Evolutionary conservation across 2,329 filamentous ascomycete genomes (phyloP).

Genomic region (Macrophomina phaseolina): DNA sequence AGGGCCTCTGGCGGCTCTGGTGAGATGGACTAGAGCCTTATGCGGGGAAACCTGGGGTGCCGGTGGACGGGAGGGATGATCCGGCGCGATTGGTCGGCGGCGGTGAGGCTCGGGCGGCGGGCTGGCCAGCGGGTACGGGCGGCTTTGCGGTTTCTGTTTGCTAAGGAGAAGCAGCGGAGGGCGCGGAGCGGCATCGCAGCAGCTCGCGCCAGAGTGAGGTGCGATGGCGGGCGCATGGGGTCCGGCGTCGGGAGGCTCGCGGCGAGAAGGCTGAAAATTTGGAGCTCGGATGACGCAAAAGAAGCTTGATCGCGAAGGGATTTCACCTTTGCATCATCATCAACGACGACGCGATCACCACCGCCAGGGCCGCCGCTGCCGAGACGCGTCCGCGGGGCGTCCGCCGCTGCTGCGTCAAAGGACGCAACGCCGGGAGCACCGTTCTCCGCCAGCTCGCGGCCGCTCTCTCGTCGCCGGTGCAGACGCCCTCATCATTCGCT

Average conservation of each 20-base stretch:
- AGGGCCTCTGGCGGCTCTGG: conserved; percentile 10
- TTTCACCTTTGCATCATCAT: background rate
- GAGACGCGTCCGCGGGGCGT: background rate
- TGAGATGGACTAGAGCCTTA: background rate
- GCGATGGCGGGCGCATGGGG: conserved; percentile 10
- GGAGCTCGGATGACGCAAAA: conserved; percentile 15
- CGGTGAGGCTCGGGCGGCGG: conserved; percentile 21
- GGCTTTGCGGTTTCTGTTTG: conserved; percentile 17
- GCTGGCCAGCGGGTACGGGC: conserved; percentile 10
- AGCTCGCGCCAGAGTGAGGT: conserved; percentile 21
- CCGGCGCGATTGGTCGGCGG: conserved; percentile 11
- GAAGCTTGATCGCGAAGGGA: background rate
- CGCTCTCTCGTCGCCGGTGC: background rate
- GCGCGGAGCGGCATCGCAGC: conserved; percentile 15
- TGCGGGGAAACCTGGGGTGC: conserved; percentile 24
- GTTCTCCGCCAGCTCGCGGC: background rate
- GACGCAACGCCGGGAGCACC: background rate
- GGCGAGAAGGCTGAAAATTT: conserved; percentile 9
- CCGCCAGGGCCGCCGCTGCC: background rate
- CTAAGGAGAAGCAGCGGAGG: background rate
- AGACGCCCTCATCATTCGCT: background rate
- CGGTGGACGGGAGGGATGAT: conserved; percentile 23
- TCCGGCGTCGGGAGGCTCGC: conserved; percentile 12
- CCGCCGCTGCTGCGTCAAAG: background rate
- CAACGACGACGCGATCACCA: background rate